These are phyloP conservation scores for Globisporangium solare DNA, from an alignment of 352 stramenopile species.

Conservation along the genomic window DNA sequence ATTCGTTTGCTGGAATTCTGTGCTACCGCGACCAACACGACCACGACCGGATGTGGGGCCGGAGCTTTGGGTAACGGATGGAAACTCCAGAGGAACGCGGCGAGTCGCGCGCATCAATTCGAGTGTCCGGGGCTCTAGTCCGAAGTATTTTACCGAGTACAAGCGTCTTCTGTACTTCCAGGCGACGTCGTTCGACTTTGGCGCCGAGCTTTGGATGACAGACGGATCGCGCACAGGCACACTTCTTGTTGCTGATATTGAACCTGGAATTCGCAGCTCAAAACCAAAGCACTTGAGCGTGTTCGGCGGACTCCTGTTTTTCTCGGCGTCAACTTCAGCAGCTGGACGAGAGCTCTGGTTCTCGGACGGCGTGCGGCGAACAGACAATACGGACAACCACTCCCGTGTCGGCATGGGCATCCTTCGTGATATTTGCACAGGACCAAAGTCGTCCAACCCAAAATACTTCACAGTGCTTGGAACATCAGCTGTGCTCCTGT, in stretches of 20 bases:
- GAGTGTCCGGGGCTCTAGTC: constrained; percentile 20
- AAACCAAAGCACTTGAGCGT: constrained; percentile 34
- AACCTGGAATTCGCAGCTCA: constrained; percentile 33
- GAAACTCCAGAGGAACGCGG: constrained; percentile 50
- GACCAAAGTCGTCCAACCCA: constrained; percentile 43
- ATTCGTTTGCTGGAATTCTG: constrained; percentile 74
- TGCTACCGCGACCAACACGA: constrained; percentile 40
- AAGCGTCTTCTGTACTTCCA: constrained; percentile 61
- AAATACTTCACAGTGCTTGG: constrained; percentile 34
- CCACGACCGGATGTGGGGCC: constrained; percentile 18
- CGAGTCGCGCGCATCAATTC: constrained; percentile 49
- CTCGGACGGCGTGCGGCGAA: constrained; percentile 34
- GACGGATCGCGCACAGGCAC: constrained; percentile 59
- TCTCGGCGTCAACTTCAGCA: constrained; percentile 36
- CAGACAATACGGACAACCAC: constrained; percentile 26
- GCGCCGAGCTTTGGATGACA: constrained; percentile 71
- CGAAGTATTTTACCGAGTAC: constrained; percentile 36
- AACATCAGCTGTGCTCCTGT: constrained; percentile 39
- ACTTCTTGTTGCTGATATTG: constrained; percentile 49
- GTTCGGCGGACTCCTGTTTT: constrained; percentile 36
- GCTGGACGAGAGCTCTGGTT: constrained; percentile 59
- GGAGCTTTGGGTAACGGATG: constrained; percentile 86
- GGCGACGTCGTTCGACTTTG: constrained; percentile 39
- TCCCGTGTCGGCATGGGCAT: constrained; percentile 29
- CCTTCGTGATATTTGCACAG: constrained; percentile 56